phyloP scores from a whole-genome alignment of 352 stramenopile genomes.

The Globisporangium takayamanum region DNA sequence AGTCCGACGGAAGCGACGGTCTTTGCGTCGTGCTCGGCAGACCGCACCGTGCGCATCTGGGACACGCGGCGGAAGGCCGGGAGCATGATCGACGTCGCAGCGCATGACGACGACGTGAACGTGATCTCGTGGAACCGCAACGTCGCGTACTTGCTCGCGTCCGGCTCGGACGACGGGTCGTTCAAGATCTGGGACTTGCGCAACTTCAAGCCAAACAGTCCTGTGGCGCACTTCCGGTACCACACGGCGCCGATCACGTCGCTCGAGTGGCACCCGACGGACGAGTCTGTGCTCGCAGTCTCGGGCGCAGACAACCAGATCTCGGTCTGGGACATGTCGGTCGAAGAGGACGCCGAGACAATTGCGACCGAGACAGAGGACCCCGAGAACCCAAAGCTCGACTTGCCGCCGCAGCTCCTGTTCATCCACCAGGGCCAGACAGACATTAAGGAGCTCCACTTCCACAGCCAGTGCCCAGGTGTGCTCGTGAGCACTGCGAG shows the following conservation, averaged over 20 bases:
- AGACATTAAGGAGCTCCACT: conserved; percentile 99
- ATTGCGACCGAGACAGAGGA: conserved; percentile 28
- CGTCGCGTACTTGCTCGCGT: conserved; percentile 96
- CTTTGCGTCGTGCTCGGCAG: conserved; percentile 93
- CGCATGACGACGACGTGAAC: conserved; percentile 97
- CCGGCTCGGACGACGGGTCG: conserved; percentile 95
- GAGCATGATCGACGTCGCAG: conserved; percentile 92
- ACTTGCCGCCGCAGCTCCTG: conserved; percentile 97
- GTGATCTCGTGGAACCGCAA: conserved; percentile 98
- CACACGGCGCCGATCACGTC: conserved; percentile 96
- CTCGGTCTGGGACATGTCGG: conserved; percentile 98
- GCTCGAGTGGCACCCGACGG: conserved; percentile 98
- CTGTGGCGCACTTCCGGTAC: conserved; percentile 93
- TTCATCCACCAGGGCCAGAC: conserved; percentile 99
- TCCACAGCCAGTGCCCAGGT: conserved; percentile 98
- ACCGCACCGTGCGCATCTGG: conserved; percentile 95
- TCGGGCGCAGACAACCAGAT: conserved; percentile 94
- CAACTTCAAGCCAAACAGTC: conserved; percentile 86
- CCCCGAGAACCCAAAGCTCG: conserved; percentile 54
- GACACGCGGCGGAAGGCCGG: conserved; percentile 92
- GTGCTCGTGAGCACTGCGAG: conserved; percentile 95
- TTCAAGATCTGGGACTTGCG: conserved; percentile 97
- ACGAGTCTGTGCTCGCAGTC: conserved; percentile 97
- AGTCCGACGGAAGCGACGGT: conserved; percentile 95
- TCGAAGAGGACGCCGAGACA: conserved; percentile 96